Conservation (phyloP, 192 early-diverging fungal species). For the Backusella parvicylindrica region DNA sequence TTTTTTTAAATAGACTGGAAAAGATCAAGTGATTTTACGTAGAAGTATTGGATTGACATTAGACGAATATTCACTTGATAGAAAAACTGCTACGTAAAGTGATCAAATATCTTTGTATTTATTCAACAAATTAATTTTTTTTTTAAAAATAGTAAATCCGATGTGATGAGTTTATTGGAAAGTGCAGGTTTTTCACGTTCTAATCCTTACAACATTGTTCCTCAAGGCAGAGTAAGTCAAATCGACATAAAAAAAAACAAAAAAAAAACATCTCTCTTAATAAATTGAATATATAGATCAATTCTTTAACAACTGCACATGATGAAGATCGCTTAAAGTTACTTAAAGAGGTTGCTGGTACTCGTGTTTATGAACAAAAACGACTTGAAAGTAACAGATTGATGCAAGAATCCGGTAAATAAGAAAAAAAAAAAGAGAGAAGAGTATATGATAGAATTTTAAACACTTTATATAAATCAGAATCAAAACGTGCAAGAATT, state of each 20-base stretch:
- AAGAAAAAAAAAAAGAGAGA: neutral
- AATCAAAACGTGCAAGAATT: conserved; percentile 83
- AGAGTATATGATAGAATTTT: neutral
- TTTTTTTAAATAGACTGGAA: conserved; percentile 63
- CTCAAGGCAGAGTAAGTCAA: conserved; percentile 82
- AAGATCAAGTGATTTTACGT: conserved; percentile 84
- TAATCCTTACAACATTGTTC: conserved; percentile 99
- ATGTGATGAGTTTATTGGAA: conserved; percentile 93
- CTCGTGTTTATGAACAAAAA: conserved; percentile 90
- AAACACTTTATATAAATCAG: conserved; percentile 34
- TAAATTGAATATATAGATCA: conserved; percentile 55
- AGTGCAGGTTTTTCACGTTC: conserved; percentile 94
- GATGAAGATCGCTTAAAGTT: conserved; percentile 85
- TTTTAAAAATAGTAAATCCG: conserved; percentile 62
- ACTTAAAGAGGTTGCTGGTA: conserved; percentile 98
- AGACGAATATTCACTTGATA: conserved; percentile 97
- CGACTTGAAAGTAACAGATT: conserved; percentile 87
- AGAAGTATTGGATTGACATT: conserved; percentile 96
- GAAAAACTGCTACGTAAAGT: conserved; percentile 79
- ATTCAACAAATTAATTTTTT: neutral
- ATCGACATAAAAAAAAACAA: neutral
- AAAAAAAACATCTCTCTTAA: neutral
- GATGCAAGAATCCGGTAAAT: conserved; percentile 83
- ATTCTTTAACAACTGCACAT: conserved; percentile 90
- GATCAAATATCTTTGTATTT: neutral